These are phyloP conservation scores for Laetiporus sulphureus DNA, from an alignment of 1,284 basidiomycete genomes.

Conservation along the genomic window DNA sequence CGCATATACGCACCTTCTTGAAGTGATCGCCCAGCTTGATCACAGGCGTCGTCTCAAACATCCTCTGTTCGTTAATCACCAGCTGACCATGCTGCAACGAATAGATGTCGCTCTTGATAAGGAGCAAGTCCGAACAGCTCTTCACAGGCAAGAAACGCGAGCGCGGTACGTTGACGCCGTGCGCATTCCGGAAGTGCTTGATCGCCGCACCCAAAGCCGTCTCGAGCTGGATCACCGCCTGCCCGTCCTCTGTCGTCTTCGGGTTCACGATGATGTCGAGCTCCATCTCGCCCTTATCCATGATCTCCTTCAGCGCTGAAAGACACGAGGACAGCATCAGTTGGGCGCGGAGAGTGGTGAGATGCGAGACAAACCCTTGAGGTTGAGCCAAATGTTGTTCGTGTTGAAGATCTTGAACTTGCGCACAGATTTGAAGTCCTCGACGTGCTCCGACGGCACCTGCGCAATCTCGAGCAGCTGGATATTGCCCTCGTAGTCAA, in stretches of 20 bases:
- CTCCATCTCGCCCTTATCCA: slow-evolving; percentile 88
- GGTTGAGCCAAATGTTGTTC: slow-evolving; percentile 96
- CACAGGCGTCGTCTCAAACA: slow-evolving; percentile 94
- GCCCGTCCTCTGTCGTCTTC: slow-evolving; percentile 81
- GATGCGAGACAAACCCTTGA: slow-evolving; percentile 64
- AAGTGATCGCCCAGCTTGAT: slow-evolving; percentile 96
- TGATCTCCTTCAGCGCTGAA: slow-evolving; percentile 75
- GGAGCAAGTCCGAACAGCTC: slow-evolving; percentile 84
- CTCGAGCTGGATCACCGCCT: slow-evolving; percentile 61
- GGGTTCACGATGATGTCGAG: slow-evolving; percentile 92
- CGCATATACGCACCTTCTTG: slow-evolving; percentile 46
- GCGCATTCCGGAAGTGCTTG: slow-evolving; percentile 93
- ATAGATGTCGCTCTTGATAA: slow-evolving; percentile 98
- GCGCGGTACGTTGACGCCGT: slow-evolving; percentile 97
- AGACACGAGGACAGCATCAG: no score
- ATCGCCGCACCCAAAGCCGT: slow-evolving; percentile 97
- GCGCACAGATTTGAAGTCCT: slow-evolving; percentile 86
- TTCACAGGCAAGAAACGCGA: slow-evolving; percentile 97
- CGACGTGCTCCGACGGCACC: slow-evolving; percentile 95
- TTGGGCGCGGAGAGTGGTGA: no score
- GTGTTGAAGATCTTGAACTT: slow-evolving; percentile 85
- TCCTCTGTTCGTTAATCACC: slow-evolving; percentile 82
- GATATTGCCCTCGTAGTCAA: slow-evolving; percentile 93
- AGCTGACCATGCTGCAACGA: slow-evolving; percentile 92
- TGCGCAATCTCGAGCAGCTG: slow-evolving; percentile 98